These are phyloP conservation scores for Aspergillus aculeatinus DNA, from an alignment of 2,329 filamentous ascomycete species.

Conservation along the genomic window DNA sequence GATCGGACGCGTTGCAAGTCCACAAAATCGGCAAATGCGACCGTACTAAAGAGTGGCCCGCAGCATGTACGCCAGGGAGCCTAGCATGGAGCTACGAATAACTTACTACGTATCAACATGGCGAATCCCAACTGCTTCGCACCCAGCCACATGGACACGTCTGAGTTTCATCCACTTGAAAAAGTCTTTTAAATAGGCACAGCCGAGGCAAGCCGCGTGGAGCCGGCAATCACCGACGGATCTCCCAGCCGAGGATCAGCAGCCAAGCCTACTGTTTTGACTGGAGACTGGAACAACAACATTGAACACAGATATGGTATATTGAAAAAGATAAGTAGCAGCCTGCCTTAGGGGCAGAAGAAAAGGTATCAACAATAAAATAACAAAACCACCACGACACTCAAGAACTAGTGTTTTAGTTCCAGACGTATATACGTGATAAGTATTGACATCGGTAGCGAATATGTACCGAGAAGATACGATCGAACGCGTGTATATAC, in stretches of 20 bases:
- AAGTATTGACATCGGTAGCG: not conserved
- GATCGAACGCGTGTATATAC: not conserved
- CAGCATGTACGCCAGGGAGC: not conserved
- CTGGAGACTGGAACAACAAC: not conserved
- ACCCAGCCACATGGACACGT: too few relatives aligned
- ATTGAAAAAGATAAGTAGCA: not conserved
- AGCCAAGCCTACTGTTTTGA: not conserved
- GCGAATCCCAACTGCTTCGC: too few relatives aligned
- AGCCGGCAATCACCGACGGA: not conserved
- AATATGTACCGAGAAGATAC: not conserved
- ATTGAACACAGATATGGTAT: not conserved
- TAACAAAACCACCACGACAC: not conserved
- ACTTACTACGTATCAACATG: too few relatives aligned
- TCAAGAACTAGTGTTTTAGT: not conserved
- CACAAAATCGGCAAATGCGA: not conserved
- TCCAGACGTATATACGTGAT: not conserved
- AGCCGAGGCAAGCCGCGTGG: not conserved
- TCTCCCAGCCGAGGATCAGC: not conserved
- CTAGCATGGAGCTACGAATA: too few relatives aligned
- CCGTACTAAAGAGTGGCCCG: not conserved
- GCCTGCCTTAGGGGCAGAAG: not conserved
- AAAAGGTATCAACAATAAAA: not conserved
- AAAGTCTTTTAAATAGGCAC: too few relatives aligned
- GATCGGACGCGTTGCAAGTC: accelerated
- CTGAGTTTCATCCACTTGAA: too few relatives aligned